These are phyloP conservation scores for Incumbomyces lentus DNA, from an alignment of 2,329 filamentous ascomycete genomes.

Conservation along the genomic window DNA sequence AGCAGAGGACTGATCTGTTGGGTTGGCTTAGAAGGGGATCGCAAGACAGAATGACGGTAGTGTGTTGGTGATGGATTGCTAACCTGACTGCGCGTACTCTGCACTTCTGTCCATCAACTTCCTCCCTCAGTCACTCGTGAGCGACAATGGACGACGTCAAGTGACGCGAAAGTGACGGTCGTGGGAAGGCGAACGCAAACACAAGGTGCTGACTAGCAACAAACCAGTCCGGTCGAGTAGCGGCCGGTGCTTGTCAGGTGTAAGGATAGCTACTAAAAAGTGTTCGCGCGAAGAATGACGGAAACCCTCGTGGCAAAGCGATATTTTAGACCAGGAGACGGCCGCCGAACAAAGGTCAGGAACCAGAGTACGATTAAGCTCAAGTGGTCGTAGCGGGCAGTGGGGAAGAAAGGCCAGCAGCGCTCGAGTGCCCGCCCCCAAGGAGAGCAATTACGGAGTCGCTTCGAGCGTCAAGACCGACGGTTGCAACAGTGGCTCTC, in stretches of 20 bases:
- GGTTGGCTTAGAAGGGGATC: conserved; percentile 17
- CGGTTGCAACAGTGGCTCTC: conserved; percentile 11
- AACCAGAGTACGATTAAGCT: conserved; percentile 14
- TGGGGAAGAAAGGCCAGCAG: conserved; percentile 9
- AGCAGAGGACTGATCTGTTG: conserved; percentile 84
- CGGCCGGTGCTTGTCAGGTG: neutral
- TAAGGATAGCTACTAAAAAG: neutral
- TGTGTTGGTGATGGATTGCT: conserved; percentile 56
- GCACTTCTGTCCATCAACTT: conserved; percentile 48
- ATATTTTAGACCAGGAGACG: conserved; percentile 17
- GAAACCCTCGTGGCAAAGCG: conserved; percentile 18
- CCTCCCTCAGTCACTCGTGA: neutral
- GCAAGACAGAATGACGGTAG: conserved; percentile 41
- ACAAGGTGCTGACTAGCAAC: conserved; percentile 2
- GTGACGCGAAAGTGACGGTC: neutral
- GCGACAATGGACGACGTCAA: neutral
- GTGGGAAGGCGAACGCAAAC: neutral
- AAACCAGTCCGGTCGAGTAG: neutral
- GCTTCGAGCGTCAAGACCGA: conserved; percentile 14
- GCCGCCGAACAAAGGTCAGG: conserved; percentile 12
- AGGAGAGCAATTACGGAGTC: conserved; percentile 10
- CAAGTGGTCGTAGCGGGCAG: conserved; percentile 9
- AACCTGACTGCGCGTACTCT: conserved; percentile 81
- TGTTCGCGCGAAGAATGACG: conserved; percentile 10
- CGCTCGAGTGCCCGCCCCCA: conserved; percentile 10